A percentile compares a stretch with the other conserved stretches of the same genome.
Evolutionary conservation across 345 rosid genomes (phyloP).

Genomic region (Pistacia vera): DNA sequence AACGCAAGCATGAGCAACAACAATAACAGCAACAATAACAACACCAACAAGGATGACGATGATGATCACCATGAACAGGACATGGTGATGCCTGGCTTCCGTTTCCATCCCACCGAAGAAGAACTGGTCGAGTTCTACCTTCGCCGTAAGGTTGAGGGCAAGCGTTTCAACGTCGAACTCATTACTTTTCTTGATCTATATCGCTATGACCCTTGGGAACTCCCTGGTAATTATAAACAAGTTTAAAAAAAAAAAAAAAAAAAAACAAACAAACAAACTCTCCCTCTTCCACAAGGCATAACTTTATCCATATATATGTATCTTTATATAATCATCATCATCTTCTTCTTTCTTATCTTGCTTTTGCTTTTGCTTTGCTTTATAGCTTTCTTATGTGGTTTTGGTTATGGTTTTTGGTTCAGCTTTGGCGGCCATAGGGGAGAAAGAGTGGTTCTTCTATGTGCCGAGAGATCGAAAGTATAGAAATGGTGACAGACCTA

Average conservation of each 20-base stretch:
- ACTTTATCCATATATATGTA: not conserved
- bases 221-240: slow-evolving; percentile 69
- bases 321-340: not conserved
- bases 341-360: not conserved
- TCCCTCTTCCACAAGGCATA: slow-evolving; percentile 15
- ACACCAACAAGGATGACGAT: slow-evolving; percentile 28
- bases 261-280: not conserved
- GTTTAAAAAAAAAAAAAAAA: not conserved
- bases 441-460: slow-evolving; percentile 99
- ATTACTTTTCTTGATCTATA: slow-evolving; percentile 98
- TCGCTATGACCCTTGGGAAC: slow-evolving; percentile 99
- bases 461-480: slow-evolving; percentile 97
- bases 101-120: slow-evolving; percentile 99
- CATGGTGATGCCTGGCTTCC: slow-evolving; percentile 98
- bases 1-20: slow-evolving; percentile 56
- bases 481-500: slow-evolving; percentile 95
- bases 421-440: slow-evolving; percentile 98
- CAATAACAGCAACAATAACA: slow-evolving; percentile 27
- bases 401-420: not conserved
- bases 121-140: slow-evolving; percentile 98
- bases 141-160: slow-evolving; percentile 99
- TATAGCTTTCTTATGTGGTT: not conserved
- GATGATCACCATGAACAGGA: slow-evolving; percentile 87
- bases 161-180: slow-evolving; percentile 95
- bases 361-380: not conserved